Percentiles rank a stretch among this genome's conserved stretches.
These are phyloP conservation scores for Neofusicoccum ribis DNA, from an alignment of 2,329 filamentous ascomycete genomes.

Conservation along the genomic window DNA sequence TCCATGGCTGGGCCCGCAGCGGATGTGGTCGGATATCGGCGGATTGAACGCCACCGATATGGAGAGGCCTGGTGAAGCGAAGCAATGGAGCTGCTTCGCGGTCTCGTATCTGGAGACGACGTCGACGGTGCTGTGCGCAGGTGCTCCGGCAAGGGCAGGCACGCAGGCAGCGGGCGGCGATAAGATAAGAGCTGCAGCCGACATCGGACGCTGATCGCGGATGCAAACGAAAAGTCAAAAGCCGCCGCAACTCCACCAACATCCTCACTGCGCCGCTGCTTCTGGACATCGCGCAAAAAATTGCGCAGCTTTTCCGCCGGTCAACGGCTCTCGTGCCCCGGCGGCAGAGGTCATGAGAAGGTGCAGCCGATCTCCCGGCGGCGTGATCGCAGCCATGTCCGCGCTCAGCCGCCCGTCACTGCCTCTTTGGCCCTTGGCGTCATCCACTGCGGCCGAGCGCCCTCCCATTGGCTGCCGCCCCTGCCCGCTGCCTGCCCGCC, in stretches of 20 bases:
- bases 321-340: not conserved
- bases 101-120: no score
- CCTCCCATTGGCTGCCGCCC: not conserved
- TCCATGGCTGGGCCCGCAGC: no score
- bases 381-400: not conserved
- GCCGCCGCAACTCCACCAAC: not conserved
- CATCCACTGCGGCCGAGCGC: not conserved
- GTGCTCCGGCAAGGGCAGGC: no score
- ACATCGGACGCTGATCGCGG: not conserved
- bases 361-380: slow-evolving; percentile 8
- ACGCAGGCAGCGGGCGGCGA: not conserved
- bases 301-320: not conserved
- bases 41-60: no score
- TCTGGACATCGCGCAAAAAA: not conserved
- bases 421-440: not conserved
- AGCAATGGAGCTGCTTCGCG: no score
- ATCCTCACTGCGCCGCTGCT: not conserved
- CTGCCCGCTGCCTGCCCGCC: not conserved
- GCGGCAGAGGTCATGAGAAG: not conserved
- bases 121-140: no score
- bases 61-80: no score
- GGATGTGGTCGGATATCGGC: no score
- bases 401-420: not conserved
- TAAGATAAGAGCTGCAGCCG: not conserved
- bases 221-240: not conserved